These are phyloP conservation scores for Talaromyces sp. DNA, from an alignment of 2,329 filamentous ascomycete genomes.

Conservation along the genomic window DNA sequence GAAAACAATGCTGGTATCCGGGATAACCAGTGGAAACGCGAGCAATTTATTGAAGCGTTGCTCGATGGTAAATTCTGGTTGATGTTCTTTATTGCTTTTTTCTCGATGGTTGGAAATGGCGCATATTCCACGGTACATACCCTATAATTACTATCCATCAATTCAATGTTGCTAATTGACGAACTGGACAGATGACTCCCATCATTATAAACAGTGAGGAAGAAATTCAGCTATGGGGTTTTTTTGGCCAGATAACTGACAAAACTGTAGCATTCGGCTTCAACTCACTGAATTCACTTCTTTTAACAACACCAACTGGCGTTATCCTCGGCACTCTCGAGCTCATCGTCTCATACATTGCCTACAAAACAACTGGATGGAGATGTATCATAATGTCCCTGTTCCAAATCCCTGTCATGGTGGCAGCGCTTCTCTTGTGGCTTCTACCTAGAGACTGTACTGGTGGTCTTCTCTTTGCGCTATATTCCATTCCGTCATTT, in stretches of 20 bases:
- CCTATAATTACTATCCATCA: too few species aligned
- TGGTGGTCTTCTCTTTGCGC: constrained; percentile 38
- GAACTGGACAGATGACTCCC: too few species aligned
- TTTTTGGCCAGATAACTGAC: too few species aligned
- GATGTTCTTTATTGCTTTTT: constrained; percentile 62
- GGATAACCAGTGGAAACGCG: constrained; percentile 24
- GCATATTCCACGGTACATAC: constrained; percentile 32
- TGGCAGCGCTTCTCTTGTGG: constrained; percentile 36
- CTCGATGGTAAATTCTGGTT: constrained; percentile 63
- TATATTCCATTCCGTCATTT: constrained; percentile 42
- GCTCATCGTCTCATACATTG: too few species aligned
- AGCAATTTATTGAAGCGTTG: constrained; percentile 56
- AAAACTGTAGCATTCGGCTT: not conserved
- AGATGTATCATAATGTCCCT: constrained; percentile 40
- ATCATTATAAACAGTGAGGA: too few species aligned
- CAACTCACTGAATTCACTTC: not conserved
- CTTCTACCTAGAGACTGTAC: constrained; percentile 35
- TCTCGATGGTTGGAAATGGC: constrained; percentile 68
- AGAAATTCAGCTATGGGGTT: too few species aligned
- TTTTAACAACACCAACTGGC: too few species aligned
- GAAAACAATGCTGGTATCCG: constrained; percentile 56
- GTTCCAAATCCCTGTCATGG: constrained; percentile 43
- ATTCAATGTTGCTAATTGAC: too few species aligned
- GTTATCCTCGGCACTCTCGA: too few species aligned
- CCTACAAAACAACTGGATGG: constrained; percentile 25